Evolutionary conservation across 2,329 filamentous ascomycete species (phyloP), one percentile per base, ranked within the genome.

Genomic region (Curvularia sp.): DNA sequence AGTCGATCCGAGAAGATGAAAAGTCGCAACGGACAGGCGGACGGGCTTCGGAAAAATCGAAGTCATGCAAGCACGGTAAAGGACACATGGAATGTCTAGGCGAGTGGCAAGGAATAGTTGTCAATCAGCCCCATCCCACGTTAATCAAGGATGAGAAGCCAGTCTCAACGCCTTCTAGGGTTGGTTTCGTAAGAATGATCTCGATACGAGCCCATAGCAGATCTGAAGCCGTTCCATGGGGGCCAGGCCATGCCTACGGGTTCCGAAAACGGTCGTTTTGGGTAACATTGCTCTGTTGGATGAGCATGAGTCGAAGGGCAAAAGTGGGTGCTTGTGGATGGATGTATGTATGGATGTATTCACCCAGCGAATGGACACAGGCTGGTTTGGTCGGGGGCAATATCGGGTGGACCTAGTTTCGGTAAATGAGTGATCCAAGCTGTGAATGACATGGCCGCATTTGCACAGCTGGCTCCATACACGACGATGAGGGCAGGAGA

Each of bases 401-500:
- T 57, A 60, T 53, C 25, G 39, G 39, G 32, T 49, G 49, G 28
- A 57, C 38, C 53, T 25, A 48, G 48, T 46, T 57, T 49, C 23
- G 53, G 55, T 53, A 57, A 50, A 53, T 49, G 56, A 49, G 57
- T 47, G 57, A 51, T 53, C 42, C 30, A 15, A 32, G 34, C 8
- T 52, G 41, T 27, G 41, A 41, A 36, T 51, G 32, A 47, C 54
- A 55, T 55, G 43, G 59, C 58, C 61, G 55, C 49, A 47, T 55
- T 53, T 55, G 56, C 48, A 50, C 50, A 64, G 58, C 53, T 51
- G 56, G 48, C 21, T 61, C 54, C 50, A 59, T 54, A 59, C 32
- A 36, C 2, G 32, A 6, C 18, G 18, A 45, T 55, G 21, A 9
- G 23, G 23, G 28, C 3, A 34, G 23, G 23, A 19, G 25, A 45